Evolutionary conservation across 345 rosid species (phyloP).

Genomic region (Kernera saxatilis): DNA sequence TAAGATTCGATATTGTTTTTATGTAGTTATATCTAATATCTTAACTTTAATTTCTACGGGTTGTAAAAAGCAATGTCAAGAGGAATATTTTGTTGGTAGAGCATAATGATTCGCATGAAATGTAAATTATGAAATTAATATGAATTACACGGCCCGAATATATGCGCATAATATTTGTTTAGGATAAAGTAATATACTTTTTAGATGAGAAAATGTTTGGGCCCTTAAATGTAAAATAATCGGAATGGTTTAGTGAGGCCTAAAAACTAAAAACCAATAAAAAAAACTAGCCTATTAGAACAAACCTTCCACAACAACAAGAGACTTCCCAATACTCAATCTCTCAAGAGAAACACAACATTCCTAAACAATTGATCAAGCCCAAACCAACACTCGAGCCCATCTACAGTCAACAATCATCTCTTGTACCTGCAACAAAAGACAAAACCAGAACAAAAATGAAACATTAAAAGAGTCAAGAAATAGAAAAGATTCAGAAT

Average conservation of each 20-base stretch:
- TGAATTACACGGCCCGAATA: background rate
- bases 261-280: too few relatives aligned
- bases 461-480: too few relatives aligned
- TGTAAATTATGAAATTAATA: background rate
- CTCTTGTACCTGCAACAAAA: too few relatives aligned
- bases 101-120: background rate
- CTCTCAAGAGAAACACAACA: too few relatives aligned
- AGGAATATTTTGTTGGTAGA: constrained; percentile 16
- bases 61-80: constrained; percentile 3
- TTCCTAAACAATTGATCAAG: too few relatives aligned
- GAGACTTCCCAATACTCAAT: too few relatives aligned
- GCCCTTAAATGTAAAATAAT: background rate
- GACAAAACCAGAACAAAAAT: too few relatives aligned
- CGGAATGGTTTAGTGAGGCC: background rate
- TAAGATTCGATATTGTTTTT: background rate
- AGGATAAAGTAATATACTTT: background rate
- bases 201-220: background rate
- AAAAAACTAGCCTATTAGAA: too few relatives aligned
- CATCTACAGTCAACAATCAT: too few relatives aligned
- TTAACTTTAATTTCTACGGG: background rate
- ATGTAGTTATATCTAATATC: background rate
- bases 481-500: too few relatives aligned
- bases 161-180: background rate
- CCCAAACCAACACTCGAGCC: too few relatives aligned
- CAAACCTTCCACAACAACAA: too few relatives aligned